These are phyloP conservation scores for Harringtonia aguacate DNA, from an alignment of 2,329 filamentous ascomycete genomes.

Conservation along the genomic window DNA sequence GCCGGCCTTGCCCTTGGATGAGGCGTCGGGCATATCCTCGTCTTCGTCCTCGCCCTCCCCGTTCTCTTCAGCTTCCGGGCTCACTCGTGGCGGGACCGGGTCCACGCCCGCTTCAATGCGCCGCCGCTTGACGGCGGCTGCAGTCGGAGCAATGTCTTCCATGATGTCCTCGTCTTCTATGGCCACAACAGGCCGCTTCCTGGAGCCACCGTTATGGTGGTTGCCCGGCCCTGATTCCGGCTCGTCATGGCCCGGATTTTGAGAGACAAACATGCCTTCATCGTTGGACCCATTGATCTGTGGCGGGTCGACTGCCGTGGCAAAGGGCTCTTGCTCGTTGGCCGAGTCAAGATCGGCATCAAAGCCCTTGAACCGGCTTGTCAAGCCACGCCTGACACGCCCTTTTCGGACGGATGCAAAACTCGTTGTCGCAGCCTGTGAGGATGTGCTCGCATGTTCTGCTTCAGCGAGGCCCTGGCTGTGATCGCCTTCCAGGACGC, in stretches of 20 bases:
- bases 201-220: slow-evolving; percentile 20
- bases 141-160: slow-evolving; percentile 64
- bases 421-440: neutral
- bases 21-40: slow-evolving; percentile 5
- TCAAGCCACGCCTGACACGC: slow-evolving; percentile 5
- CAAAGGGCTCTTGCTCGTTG: slow-evolving; percentile 9
- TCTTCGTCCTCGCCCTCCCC: slow-evolving; percentile 4
- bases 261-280: slow-evolving; percentile 45
- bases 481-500: slow-evolving; percentile 4
- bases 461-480: neutral
- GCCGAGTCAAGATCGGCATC: slow-evolving; percentile 35
- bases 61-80: slow-evolving; percentile 13
- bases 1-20: slow-evolving; percentile 23
- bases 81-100: slow-evolving; percentile 24
- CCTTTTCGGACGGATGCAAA: neutral
- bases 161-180: slow-evolving; percentile 42
- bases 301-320: neutral
- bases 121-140: slow-evolving; percentile 68
- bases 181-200: neutral
- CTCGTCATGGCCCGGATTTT: slow-evolving; percentile 26
- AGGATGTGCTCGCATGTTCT: neutral
- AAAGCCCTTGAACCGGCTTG: slow-evolving; percentile 63
- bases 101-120: slow-evolving; percentile 50
- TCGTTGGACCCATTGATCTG: neutral
- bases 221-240: slow-evolving; percentile 25